A percentile compares a stretch with the other conserved stretches of the same genome.
These are phyloP conservation scores for Lecanicillium sp. DNA, from an alignment of 2,329 filamentous ascomycete genomes.

Conservation along the genomic window DNA sequence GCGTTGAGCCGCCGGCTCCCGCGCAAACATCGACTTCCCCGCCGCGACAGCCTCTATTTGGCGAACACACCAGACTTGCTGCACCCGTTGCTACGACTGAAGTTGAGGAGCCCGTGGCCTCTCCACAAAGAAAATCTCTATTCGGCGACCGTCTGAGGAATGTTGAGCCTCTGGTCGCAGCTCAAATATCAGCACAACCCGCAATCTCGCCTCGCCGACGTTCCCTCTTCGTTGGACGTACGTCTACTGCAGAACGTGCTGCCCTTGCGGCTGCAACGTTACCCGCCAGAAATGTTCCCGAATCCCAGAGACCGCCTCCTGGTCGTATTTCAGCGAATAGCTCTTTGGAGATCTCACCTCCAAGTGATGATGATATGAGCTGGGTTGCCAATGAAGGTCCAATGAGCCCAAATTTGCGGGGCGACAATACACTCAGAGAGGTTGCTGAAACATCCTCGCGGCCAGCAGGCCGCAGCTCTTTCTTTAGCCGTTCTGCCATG, in stretches of 20 bases:
- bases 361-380: slow-evolving; percentile 36
- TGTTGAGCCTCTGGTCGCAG: too few species aligned
- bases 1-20: too few species aligned
- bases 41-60: background rate
- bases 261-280: too few species aligned
- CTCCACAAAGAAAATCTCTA: too few species aligned
- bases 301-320: background rate
- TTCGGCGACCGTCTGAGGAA: too few species aligned
- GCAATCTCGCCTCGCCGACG: too few species aligned
- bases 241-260: too few species aligned
- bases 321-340: slow-evolving; percentile 25
- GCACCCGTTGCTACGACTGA: background rate
- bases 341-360: slow-evolving; percentile 27
- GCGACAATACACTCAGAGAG: slow-evolving; percentile 29
- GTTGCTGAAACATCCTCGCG: slow-evolving; percentile 17
- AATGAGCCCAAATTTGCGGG: slow-evolving; percentile 30
- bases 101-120: too few species aligned
- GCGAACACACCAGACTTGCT: background rate
- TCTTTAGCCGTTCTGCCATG: background rate
- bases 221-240: slow-evolving; percentile 3
- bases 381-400: slow-evolving; percentile 36
- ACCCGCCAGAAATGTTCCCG: too few species aligned
- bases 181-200: too few species aligned
- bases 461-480: background rate
- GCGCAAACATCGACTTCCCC: background rate